Evolutionary conservation across 2,329 filamentous ascomycete genomes (phyloP).

Genomic region (Beauveria varroae): DNA sequence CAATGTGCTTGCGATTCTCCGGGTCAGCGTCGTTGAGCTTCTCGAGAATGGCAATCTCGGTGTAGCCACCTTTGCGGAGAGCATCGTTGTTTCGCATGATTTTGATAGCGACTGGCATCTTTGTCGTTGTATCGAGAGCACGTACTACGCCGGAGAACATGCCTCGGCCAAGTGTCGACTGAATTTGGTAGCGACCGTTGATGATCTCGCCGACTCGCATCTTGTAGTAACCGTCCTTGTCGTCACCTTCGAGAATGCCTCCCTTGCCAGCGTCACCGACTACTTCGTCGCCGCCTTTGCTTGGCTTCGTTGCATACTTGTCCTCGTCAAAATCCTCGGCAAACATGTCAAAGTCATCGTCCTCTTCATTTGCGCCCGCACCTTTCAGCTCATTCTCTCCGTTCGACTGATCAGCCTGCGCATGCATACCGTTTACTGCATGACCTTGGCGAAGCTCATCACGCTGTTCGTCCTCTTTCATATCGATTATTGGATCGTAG

Average conservation of each 20-base stretch:
- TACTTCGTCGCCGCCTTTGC: constrained; percentile 35
- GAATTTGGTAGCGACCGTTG: constrained; percentile 81
- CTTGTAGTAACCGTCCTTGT: constrained; percentile 94
- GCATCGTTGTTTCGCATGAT: constrained; percentile 96
- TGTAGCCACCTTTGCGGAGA: constrained; percentile 83
- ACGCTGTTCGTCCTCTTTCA: constrained; percentile 72
- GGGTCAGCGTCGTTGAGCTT: constrained; percentile 80
- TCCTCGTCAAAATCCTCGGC: constrained; percentile 69
- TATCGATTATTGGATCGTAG: constrained; percentile 83
- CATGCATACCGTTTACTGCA: constrained; percentile 41
- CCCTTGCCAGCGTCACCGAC: constrained; percentile 58
- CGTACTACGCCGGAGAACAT: constrained; percentile 97
- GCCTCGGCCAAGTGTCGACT: constrained; percentile 80
- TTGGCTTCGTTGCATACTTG: constrained; percentile 50
- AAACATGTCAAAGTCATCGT: constrained; percentile 82
- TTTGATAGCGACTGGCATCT: constrained; percentile 85
- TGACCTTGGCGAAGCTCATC: constrained; percentile 58
- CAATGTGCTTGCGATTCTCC: constrained; percentile 84
- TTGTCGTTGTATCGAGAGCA: constrained; percentile 68
- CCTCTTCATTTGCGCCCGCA: constrained; percentile 47
- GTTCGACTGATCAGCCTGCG: constrained; percentile 23
- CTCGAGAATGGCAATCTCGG: constrained; percentile 87
- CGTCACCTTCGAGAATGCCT: constrained; percentile 85
- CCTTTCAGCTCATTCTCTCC: constrained; percentile 23
- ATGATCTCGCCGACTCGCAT: constrained; percentile 86